A percentile compares a stretch with the other conserved stretches of the same genome.
phyloP scores from a whole-genome alignment of 2,329 filamentous ascomycete species.

The Neonectria sp. region DNA sequence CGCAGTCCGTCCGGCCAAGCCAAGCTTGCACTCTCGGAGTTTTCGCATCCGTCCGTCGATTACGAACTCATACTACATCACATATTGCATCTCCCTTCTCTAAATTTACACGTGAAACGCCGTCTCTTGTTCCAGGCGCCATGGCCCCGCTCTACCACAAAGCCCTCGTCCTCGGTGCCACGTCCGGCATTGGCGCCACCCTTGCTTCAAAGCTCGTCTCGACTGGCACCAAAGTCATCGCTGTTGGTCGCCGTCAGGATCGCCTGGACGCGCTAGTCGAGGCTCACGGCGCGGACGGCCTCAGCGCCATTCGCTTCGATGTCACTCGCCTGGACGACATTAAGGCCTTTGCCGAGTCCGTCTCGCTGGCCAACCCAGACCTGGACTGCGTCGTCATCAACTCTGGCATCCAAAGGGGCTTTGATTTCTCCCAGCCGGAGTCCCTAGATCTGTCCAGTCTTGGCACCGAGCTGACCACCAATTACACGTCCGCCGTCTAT shows the following conservation, averaged over 20 bases:
- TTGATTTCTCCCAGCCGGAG: slow-evolving; percentile 49
- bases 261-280: slow-evolving; percentile 64
- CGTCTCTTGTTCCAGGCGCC: slow-evolving; percentile 1
- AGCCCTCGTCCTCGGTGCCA: slow-evolving; percentile 60
- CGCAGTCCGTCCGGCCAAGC: too few species aligned
- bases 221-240: slow-evolving; percentile 61
- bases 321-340: slow-evolving; percentile 59
- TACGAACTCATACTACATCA: background rate
- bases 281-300: slow-evolving; percentile 57
- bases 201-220: slow-evolving; percentile 58
- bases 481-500: slow-evolving; percentile 47
- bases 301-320: slow-evolving; percentile 58
- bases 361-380: slow-evolving; percentile 37
- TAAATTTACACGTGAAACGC: slow-evolving; percentile 1
- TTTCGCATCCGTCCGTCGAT: background rate
- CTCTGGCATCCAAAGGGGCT: slow-evolving; percentile 66
- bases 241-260: slow-evolving; percentile 63
- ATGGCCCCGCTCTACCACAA: slow-evolving; percentile 48
- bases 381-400: slow-evolving; percentile 69
- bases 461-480: slow-evolving; percentile 45
- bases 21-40: background rate
- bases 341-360: slow-evolving; percentile 35
- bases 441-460: slow-evolving; percentile 49
- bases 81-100: background rate
- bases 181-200: slow-evolving; percentile 48